Conservation (phyloP, 2,329 filamentous ascomycete species). For the Neonectria magnoliae region DNA sequence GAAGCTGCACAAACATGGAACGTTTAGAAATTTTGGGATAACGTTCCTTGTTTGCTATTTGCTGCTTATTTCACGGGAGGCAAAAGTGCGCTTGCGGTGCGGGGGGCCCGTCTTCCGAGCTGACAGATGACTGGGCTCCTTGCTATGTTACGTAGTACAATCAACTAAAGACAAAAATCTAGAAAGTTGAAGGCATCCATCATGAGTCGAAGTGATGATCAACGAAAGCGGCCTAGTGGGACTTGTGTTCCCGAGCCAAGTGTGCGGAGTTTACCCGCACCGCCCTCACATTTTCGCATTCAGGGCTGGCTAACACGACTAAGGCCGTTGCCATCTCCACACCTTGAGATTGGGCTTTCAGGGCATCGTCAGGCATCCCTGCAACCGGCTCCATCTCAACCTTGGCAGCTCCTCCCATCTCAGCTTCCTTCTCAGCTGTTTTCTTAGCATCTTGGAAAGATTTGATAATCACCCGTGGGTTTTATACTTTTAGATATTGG, state of each 20-base stretch:
- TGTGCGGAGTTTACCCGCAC: constrained; percentile 20
- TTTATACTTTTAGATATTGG: neutral
- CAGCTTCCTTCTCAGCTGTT: neutral
- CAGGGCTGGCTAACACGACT: neutral
- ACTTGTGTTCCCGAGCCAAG: neutral
- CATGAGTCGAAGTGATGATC: constrained; percentile 8
- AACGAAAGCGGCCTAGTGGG: constrained; percentile 2
- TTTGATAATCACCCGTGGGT: no score
- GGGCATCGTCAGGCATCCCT: neutral
- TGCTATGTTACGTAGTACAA: no score
- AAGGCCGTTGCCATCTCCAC: constrained; percentile 6
- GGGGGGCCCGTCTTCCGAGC: constrained; percentile 6
- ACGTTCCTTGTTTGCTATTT: neutral
- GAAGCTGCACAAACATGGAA: neutral
- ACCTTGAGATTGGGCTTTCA: constrained; percentile 13
- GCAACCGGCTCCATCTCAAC: neutral
- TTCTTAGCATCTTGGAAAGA: neutral
- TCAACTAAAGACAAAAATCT: no score
- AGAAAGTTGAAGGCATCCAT: neutral
- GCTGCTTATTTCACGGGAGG: neutral
- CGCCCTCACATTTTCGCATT: neutral
- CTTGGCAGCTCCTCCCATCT: neutral
- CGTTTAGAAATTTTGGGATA: neutral
- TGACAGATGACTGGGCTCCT: no score
- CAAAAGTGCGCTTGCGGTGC: constrained; percentile 8